phyloP scores from a whole-genome alignment of 148 eudicot species.

The Rhododendron kiyosumense region DNA sequence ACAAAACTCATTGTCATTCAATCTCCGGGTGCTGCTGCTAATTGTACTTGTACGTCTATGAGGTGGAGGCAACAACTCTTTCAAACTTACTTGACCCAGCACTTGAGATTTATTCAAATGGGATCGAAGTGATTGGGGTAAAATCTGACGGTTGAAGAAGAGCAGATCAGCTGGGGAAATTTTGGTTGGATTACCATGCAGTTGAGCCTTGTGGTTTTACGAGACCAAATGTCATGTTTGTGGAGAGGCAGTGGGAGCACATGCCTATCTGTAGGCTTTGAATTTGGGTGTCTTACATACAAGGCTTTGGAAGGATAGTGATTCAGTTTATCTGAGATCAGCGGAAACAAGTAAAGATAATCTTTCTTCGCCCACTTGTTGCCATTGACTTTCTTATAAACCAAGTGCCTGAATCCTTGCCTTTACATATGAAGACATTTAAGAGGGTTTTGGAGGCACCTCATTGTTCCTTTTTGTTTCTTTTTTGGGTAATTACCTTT shows the following conservation, averaged over 20 bases:
- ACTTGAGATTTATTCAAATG: neutral
- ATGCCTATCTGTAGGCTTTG: neutral
- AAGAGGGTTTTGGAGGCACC: conserved; percentile 4
- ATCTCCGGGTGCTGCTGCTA: neutral
- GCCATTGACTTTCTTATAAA: neutral
- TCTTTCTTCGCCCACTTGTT: conserved; percentile 15
- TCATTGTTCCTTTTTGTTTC: neutral
- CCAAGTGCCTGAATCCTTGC: too few relatives aligned
- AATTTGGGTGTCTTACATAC: conserved; percentile 9
- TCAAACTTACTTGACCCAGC: neutral
- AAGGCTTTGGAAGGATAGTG: conserved; percentile 21
- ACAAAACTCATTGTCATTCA: neutral
- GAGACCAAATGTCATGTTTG: neutral
- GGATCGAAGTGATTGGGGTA: neutral
- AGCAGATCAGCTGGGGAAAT: neutral
- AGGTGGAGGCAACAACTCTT: neutral
- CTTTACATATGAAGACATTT: neutral
- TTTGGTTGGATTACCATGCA: neutral
- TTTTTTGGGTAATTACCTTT: too few relatives aligned
- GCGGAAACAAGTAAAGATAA: conserved; percentile 9
- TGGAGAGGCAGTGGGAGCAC: neutral
- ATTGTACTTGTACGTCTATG: neutral
- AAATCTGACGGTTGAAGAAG: neutral
- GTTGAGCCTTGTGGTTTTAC: neutral
- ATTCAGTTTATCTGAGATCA: conserved; percentile 16